Conservation (phyloP, 164 flowering plant genomes). For the Amborella trichopoda region DNA sequence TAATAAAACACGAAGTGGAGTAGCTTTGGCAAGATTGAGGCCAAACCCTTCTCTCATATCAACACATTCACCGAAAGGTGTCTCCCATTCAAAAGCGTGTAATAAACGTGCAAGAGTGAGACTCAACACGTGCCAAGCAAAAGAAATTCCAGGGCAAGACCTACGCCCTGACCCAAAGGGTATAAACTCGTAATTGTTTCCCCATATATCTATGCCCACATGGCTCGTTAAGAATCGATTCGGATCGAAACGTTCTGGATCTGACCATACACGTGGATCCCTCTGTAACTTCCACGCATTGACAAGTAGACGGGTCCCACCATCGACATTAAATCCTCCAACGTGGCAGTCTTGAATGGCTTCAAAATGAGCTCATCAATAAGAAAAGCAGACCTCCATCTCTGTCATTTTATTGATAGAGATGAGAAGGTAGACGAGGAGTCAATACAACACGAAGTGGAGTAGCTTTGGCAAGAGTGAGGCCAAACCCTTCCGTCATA, state of each 20-base stretch:
- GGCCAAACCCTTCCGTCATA: conserved; percentile 2
- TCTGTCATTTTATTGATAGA: not conserved
- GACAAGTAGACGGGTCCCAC: conserved; percentile 16
- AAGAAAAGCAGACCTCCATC: not conserved
- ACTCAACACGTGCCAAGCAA: conserved; percentile 10
- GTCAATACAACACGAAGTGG: not conserved
- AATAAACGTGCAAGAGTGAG: conserved; percentile 18
- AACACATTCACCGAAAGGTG: not conserved
- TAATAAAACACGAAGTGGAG: conserved; percentile 25
- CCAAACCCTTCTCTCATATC: conserved; percentile 15
- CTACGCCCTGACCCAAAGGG: conserved; percentile 27
- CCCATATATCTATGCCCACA: conserved; percentile 5
- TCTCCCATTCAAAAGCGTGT: conserved; percentile 15
- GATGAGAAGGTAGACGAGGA: not conserved
- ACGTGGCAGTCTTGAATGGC: too few species aligned
- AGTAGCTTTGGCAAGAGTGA: not conserved
- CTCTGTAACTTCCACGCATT: conserved; percentile 28
- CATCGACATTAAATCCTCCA: too few species aligned
- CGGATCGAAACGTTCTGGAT: conserved; percentile 22
- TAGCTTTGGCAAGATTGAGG: conserved; percentile 9
- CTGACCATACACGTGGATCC: conserved; percentile 21
- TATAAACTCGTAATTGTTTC: conserved; percentile 10
- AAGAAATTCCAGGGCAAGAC: conserved; percentile 14
- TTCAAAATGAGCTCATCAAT: too few species aligned
- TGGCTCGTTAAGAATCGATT: conserved; percentile 19